Percentiles rank a stretch among this genome's conserved stretches.
Conservation (phyloP, 345 rosid species). For the Brassica napus region DNA sequence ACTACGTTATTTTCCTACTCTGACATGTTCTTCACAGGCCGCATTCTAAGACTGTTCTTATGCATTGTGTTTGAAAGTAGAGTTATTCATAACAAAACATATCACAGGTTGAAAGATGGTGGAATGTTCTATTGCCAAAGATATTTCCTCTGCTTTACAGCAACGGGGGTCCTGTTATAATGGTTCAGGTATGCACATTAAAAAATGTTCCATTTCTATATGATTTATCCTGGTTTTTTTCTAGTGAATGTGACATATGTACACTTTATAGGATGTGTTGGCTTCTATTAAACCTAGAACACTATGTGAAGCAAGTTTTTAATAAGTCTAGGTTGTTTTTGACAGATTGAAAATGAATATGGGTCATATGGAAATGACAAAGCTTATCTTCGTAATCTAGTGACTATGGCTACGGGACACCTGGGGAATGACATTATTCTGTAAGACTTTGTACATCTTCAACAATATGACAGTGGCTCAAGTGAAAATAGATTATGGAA, state of each 20-base stretch:
- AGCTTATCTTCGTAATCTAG: constrained; percentile 74
- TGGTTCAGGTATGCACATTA: constrained; percentile 70
- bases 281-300: not conserved
- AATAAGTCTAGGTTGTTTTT: constrained; percentile 12
- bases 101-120: constrained; percentile 82
- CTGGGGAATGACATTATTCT: constrained; percentile 65
- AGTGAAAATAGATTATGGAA: not conserved
- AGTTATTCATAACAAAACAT: constrained; percentile 16
- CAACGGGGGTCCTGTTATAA: constrained; percentile 85
- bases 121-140: constrained; percentile 74
- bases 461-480: not conserved
- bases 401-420: constrained; percentile 55
- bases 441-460: constrained; percentile 47
- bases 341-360: constrained; percentile 93
- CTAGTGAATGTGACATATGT: not conserved
- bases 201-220: not conserved
- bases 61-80: not conserved
- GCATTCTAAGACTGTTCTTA: not conserved
- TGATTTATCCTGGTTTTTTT: not conserved
- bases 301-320: not conserved
- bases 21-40: not conserved
- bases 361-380: constrained; percentile 94
- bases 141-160: constrained; percentile 67
- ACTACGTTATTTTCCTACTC: not conserved
- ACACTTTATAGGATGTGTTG: not conserved